Base-by-base conservation (phyloP, 768 basidiomycete species). In the Rhodosporidiobolus odoratus region DNA sequence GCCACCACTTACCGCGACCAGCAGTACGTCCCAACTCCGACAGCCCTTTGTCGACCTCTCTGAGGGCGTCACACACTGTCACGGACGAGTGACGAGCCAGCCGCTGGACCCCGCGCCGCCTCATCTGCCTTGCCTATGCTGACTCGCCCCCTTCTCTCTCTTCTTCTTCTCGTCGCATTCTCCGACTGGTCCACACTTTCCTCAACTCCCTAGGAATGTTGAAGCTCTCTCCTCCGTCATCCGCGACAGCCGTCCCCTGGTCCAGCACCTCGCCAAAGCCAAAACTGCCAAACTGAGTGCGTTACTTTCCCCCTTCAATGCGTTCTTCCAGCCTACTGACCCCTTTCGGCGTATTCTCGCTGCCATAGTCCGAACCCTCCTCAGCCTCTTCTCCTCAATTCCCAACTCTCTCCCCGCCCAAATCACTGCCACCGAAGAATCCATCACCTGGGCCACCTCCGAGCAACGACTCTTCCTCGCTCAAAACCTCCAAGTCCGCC, bases 381-480 rank as follows among this genome's bases (percentile, higher is more conserved):
- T 98, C 76, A 90, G 90, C 79, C 89, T 88, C 82, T 97, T 99
- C 83, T 84, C 82, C 48, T 75, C 84, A 40, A 91, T 95, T 71
- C 89, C 91, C 0, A 80, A 87, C 76, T 88, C 88, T 72, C 85
- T 87, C 60, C 81, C 85, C 45, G 84, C 85, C 25, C 95, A 96
- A 77, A 93, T 91, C 64, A 82, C 85, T 16, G 92, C 92, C n/a
- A 85, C 94, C 15, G 84, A 84, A 58, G 92, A 96, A 73, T 94
- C 92, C 75, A 91, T 95, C 60, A 86, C 85, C 21, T 99, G 95
- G 95, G 92, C 94, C 0, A 88, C 88, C 75, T 80, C 82, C 4
- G 92, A 97, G 82, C 93, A 94, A 79, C 87, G 95, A 47, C 92
- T 97, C 76, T 99, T 99, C 82, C 81, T 97, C 72, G 91, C 95